phyloP scores from a whole-genome alignment of 306 rosid genomes.

The Styphnolobium japonicum region DNA sequence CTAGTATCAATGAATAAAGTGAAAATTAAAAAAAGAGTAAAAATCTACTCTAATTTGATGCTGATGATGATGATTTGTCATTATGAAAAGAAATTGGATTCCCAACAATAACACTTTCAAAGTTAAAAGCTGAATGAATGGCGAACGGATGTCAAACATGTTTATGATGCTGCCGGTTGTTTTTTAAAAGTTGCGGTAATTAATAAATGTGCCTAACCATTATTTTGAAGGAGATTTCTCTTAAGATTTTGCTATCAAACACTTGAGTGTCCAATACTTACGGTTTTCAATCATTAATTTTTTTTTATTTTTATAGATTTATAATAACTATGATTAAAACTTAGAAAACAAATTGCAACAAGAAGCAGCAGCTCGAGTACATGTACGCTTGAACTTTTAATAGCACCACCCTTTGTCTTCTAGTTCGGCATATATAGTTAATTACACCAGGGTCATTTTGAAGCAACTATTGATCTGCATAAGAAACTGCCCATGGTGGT shows the following conservation, averaged over 20 bases:
- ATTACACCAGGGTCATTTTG: not conserved
- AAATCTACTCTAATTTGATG: not conserved
- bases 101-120: constrained; percentile 15
- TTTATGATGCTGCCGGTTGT: not conserved
- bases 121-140: not conserved
- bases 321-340: too few species aligned
- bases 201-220: not conserved
- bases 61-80: constrained; percentile 28
- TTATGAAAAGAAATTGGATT: constrained; percentile 33
- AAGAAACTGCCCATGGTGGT: not conserved
- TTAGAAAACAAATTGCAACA: too few species aligned
- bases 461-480: not conserved
- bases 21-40: not conserved
- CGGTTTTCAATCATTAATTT: too few species aligned
- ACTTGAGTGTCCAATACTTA: too few species aligned
- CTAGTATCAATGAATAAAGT: constrained; percentile 8
- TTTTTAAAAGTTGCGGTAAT: not conserved
- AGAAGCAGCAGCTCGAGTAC: too few species aligned
- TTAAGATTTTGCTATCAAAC: too few species aligned
- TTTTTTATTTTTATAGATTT: too few species aligned
- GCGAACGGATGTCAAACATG: constrained; percentile 18
- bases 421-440: not conserved
- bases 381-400: too few species aligned
- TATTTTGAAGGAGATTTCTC: too few species aligned
- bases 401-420: too few species aligned